A percentile compares a stretch with the other conserved stretches of the same genome.
Conservation (phyloP, 371 early-diverging fungal species). For the Lichtheimia ramosa region DNA sequence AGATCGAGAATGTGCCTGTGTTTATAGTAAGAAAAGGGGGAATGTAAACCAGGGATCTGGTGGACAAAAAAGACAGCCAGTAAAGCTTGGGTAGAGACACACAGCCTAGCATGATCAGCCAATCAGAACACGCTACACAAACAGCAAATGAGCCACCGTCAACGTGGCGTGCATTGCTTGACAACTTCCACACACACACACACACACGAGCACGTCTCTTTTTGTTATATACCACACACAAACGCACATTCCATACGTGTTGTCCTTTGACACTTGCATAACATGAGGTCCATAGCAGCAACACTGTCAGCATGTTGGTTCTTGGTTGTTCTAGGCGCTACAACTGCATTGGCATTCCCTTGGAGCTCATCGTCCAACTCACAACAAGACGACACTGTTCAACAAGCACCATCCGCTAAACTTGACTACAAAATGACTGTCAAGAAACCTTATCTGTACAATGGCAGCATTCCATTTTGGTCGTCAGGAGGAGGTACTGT, state of each 20-base stretch:
- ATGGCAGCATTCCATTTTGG: slow-evolving; percentile 60
- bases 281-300: too few relatives aligned
- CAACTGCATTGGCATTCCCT: neutral
- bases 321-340: neutral
- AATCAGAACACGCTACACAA: neutral
- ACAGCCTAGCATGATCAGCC: neutral
- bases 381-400: neutral
- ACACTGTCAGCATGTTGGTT: too few relatives aligned
- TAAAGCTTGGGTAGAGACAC: neutral
- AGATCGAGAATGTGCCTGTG: too few relatives aligned
- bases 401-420: slow-evolving; percentile 25
- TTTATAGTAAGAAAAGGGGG: neutral
- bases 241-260: too few relatives aligned
- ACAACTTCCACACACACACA: neutral
- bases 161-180: neutral
- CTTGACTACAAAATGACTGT: slow-evolving; percentile 69
- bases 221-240: too few relatives aligned
- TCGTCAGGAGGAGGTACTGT: slow-evolving; percentile 46
- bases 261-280: too few relatives aligned
- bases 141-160: too few relatives aligned
- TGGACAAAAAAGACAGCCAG: neutral
- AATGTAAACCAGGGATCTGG: too few relatives aligned
- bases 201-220: too few relatives aligned
- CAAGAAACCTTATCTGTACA: slow-evolving; percentile 64
- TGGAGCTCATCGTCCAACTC: neutral